phyloP scores from a whole-genome alignment of 2,329 filamentous ascomycete species.

The Fusarium subglutinans region DNA sequence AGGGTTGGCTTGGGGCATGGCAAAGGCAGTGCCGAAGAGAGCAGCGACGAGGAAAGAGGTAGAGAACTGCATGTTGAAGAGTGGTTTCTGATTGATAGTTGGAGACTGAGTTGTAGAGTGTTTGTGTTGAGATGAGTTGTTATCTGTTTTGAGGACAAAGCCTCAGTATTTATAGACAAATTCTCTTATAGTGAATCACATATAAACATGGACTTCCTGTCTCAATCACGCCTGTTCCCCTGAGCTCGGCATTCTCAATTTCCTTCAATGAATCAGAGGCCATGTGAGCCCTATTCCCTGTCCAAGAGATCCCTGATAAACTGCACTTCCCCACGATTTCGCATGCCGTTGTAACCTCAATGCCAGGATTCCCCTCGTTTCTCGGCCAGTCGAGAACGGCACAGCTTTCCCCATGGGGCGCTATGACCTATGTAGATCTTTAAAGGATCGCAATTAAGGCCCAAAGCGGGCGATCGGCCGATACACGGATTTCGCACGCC shows the following conservation, averaged over 20 bases:
- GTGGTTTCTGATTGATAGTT: neutral
- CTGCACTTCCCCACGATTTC: neutral
- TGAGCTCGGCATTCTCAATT: neutral
- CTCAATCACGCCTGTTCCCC: neutral
- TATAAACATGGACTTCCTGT: neutral
- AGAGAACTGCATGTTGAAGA: constrained; percentile 22
- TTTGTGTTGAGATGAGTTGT: neutral
- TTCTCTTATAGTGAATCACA: neutral
- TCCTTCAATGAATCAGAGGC: neutral
- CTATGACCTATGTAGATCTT: constrained; percentile 16
- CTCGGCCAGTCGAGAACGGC: neutral
- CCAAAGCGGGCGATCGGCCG: constrained; percentile 19
- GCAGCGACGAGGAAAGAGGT: constrained; percentile 13
- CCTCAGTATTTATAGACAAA: neutral
- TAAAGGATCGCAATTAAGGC: neutral
- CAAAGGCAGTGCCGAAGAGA: constrained; percentile 16
- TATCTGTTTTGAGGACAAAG: neutral
- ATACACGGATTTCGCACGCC: constrained; percentile 1
- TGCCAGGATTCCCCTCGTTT: neutral
- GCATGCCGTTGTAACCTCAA: neutral
- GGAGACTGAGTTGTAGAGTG: neutral
- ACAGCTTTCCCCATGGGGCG: constrained; percentile 18
- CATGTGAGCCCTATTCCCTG: neutral
- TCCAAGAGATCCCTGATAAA: neutral
- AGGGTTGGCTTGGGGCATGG: constrained; percentile 22